These are phyloP conservation scores for Fusarium continuum DNA, from an alignment of 2,329 filamentous ascomycete genomes.

Conservation along the genomic window DNA sequence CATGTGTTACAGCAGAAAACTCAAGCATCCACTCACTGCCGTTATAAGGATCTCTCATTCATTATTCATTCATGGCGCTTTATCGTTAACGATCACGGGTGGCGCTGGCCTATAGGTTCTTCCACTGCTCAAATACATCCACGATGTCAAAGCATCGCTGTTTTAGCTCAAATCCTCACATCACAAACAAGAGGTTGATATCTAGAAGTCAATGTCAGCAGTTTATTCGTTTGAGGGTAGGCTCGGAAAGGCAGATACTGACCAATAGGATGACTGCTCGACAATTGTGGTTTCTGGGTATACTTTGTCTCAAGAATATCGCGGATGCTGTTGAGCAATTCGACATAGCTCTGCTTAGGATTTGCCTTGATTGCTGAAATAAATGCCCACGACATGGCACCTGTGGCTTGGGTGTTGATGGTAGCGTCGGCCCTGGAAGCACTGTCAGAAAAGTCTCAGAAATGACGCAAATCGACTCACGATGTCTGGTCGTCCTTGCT, in stretches of 20 bases:
- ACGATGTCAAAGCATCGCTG: conserved; percentile 62
- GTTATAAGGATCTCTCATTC: not conserved
- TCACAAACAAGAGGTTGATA: conserved; percentile 72
- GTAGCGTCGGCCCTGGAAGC: conserved; percentile 81
- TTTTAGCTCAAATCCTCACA: conserved; percentile 54
- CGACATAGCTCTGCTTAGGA: conserved; percentile 93
- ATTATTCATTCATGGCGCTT: conserved; percentile 2
- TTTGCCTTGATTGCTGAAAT: conserved; percentile 91
- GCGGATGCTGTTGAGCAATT: conserved; percentile 93
- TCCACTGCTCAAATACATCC: not conserved
- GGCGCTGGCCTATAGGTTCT: not conserved
- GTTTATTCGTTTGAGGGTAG: not conserved
- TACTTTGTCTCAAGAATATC: conserved; percentile 90
- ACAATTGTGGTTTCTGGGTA: conserved; percentile 93
- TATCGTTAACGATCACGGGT: not conserved
- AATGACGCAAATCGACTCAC: conserved; percentile 48
- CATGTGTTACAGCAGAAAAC: not conserved
- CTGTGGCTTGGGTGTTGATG: conserved; percentile 88
- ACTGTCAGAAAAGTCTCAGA: conserved; percentile 29
- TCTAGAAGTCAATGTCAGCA: conserved; percentile 54
- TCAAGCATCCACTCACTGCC: not conserved
- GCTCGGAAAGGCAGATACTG: conserved; percentile 51
- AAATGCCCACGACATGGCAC: conserved; percentile 98
- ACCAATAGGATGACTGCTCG: conserved; percentile 96
- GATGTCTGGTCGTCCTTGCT: conserved; percentile 96